Base-by-base conservation (phyloP, 139 green algal species). In the Chlorella sorokiniana region DNA sequence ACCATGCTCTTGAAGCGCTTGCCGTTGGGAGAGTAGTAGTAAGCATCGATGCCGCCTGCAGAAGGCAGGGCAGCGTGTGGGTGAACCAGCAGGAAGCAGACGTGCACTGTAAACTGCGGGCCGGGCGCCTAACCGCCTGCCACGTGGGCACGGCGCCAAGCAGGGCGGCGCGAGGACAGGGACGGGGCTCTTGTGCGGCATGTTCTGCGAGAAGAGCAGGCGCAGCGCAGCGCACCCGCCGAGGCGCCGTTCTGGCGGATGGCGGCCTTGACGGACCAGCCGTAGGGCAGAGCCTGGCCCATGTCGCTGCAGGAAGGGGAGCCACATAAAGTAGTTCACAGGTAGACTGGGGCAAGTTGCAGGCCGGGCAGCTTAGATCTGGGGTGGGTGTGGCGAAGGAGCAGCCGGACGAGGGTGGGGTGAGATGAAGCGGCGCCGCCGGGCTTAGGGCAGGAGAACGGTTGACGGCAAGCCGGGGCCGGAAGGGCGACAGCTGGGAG, bases 1-100 rank as follows among this genome's bases (percentile, higher is more conserved):
- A 86, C 70, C 82, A 86, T 86, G 0, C 64, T 80, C 41, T 86
- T 86, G 78, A 48, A 76, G 18, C 82, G 78, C 71, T 81, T 76
- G 45, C 82, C 82, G n/a, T 20, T 18, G 25, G 82, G 82, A 5
- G 27, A 42, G 48, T 83, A 86, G 82, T 86, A 86, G 52, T 83
- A 86, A 4, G 82, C 82, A n/a, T 86, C 82, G 35, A 86, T 45
- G 44, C 75, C 75, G 64, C 82, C 82, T 75, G 82, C 42, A 56
- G 8, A n/a, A 10, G 27, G 48, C 18, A 27, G 63, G 31, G 59
- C 22, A 16, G 59, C 59, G 27, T n/a, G 20, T 31, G 9, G 59
- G 20, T 16, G 8, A 42, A 44, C 6, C 65, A 33, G 37, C 5
- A 44, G 65, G 56, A 29, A 65, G 48, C 14, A 59, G 16, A 59